These are phyloP conservation scores for Microthlaspi erraticum DNA, from an alignment of 345 rosid species.

Conservation along the genomic window DNA sequence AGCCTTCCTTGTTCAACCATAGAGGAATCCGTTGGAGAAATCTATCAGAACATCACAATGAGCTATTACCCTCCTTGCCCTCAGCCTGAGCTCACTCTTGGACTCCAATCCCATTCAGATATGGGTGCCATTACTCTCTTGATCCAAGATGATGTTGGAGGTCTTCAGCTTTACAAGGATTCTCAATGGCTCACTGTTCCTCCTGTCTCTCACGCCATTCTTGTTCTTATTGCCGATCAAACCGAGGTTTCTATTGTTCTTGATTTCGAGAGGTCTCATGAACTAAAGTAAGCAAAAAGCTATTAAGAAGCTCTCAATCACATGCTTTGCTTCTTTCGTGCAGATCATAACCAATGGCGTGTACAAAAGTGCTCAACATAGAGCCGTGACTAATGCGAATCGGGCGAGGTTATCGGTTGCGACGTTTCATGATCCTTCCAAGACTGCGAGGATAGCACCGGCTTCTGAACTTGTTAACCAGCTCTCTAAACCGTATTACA, in stretches of 20 bases:
- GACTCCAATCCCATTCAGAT: constrained; percentile 91
- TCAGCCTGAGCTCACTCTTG: constrained; percentile 84
- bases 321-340: constrained; percentile 8
- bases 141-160: constrained; percentile 82
- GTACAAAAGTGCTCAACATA: constrained; percentile 71
- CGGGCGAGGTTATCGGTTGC: constrained; percentile 75
- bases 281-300: not conserved
- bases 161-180: constrained; percentile 79
- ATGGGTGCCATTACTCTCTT: constrained; percentile 79
- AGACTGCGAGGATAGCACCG: constrained; percentile 64
- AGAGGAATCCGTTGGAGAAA: constrained; percentile 70
- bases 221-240: constrained; percentile 79
- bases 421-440: constrained; percentile 86
- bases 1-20: constrained; percentile 57
- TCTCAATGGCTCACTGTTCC: constrained; percentile 67
- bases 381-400: constrained; percentile 69
- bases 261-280: constrained; percentile 2
- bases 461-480: constrained; percentile 52
- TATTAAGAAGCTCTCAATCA: constrained; percentile 19
- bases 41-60: constrained; percentile 84
- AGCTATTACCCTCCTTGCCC: constrained; percentile 95
- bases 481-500: constrained; percentile 52
- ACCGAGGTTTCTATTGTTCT: constrained; percentile 63
- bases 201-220: constrained; percentile 66
- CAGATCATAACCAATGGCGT: constrained; percentile 84